A percentile compares a stretch with the other conserved stretches of the same genome.
These are phyloP conservation scores for Candida adriatica DNA, from an alignment of 805 yeast genomes.

Conservation along the genomic window DNA sequence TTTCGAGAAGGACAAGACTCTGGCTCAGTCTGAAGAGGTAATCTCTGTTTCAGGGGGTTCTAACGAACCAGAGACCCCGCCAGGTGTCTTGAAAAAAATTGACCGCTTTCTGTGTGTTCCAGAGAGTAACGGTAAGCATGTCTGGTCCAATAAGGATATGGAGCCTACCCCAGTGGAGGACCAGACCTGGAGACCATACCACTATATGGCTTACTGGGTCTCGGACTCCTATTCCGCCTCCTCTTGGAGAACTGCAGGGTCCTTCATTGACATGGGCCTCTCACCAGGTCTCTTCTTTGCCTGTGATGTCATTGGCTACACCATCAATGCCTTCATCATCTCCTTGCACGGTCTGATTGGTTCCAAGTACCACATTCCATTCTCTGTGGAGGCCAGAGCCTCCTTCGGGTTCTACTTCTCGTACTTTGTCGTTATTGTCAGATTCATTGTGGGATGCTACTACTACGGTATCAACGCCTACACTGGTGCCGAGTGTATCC, in stretches of 20 bases:
- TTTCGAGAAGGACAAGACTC: not conserved
- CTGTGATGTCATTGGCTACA: conserved; percentile 9
- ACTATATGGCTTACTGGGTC: conserved; percentile 13
- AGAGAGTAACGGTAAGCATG: conserved; percentile 1
- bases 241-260: conserved; percentile 13
- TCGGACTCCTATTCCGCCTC: conserved; percentile 13
- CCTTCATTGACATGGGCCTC: conserved; percentile 11
- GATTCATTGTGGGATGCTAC: conserved; percentile 13
- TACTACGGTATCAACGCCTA: conserved; percentile 15
- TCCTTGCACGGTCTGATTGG: conserved; percentile 12
- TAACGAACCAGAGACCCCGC: not conserved
- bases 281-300: conserved; percentile 11
- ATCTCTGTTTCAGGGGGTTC: not conserved
- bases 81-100: conserved; percentile 1
- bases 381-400: conserved; percentile 12
- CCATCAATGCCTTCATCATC: conserved; percentile 6
- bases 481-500: conserved; percentile 15
- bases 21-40: conserved; percentile 2
- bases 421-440: conserved; percentile 7
- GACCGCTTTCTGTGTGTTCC: conserved; percentile 1
- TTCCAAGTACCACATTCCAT: conserved; percentile 11
- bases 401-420: conserved; percentile 13
- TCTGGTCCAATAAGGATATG: conserved; percentile 10
- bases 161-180: conserved; percentile 11
- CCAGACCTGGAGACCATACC: conserved; percentile 12